Evolutionary conservation across 2,329 filamentous ascomycete species (phyloP), one percentile per base, ranked within the genome.

Genomic region (Emmonsia crescens): DNA sequence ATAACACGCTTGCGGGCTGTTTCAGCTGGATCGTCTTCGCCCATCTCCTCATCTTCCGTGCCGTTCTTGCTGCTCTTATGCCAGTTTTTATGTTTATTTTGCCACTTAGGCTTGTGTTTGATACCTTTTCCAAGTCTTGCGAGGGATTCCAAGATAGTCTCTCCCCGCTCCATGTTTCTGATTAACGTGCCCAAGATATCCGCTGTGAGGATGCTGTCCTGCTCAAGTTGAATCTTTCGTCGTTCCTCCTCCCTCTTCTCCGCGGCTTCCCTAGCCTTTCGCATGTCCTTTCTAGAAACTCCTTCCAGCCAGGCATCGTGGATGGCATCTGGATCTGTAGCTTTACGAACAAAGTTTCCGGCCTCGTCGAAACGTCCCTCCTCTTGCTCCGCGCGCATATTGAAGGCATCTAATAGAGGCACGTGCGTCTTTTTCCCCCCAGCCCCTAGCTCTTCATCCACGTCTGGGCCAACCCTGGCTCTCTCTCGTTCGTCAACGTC

Each of bases 241-340:
- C 85, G 81, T 70, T 95, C 91, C 1, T 85, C 84, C 64, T 96
- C 90, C 36, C 92, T 83, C 76, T 87, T 91, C 69, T 96, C 89
- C 61, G 94, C 89, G 3, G 94, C 94, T 65, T 89, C 91, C 48
- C 87, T 90, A 0, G 94, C 94, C 65, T 85, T 86, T 71, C 86
- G 89, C 81, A 97, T 96, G 62, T 96, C 91, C 74, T 93, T 96
- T 73, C 96, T 96, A 67, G 88, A 94, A 24, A 96, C 79, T 0
- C 94, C 94, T 52, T 96, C 89, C 24, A 99, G 77, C 94, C 94
- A 99, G 38, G 83, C 83, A 76, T 99, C 94, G 73, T 99, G 91
- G 29, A 89, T 84, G 0, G 92, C 90, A 68, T 97, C 91, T 0
- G 91, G 90, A 69, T 99, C 94, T 9, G 78, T 83, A 0, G 92